These are phyloP conservation scores for Auricularia sp. DNA, from an alignment of 768 basidiomycete genomes.

Conservation along the genomic window DNA sequence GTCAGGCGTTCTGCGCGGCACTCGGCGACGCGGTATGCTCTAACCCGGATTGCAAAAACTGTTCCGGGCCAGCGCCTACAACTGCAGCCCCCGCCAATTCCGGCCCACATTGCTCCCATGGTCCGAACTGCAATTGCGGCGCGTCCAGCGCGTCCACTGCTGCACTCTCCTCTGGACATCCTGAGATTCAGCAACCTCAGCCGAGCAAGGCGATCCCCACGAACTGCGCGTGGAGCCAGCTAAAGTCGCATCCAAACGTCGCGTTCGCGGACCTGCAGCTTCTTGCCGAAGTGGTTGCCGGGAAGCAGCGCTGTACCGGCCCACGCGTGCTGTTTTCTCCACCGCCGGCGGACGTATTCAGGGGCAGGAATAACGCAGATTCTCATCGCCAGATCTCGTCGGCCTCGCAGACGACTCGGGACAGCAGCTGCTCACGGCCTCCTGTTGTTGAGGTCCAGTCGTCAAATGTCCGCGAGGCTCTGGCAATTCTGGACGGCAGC, in stretches of 20 bases:
- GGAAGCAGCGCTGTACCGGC: slow-evolving; percentile 67
- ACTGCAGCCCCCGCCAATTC: neutral
- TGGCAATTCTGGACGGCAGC: slow-evolving; percentile 54
- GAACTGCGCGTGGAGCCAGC: slow-evolving; percentile 71
- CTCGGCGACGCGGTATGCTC: slow-evolving; percentile 52
- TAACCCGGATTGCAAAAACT: slow-evolving; percentile 12
- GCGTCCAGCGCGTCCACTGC: neutral
- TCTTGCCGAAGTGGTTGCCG: slow-evolving; percentile 82
- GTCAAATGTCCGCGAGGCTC: slow-evolving; percentile 45
- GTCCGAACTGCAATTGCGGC: slow-evolving; percentile 16
- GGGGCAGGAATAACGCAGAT: neutral
- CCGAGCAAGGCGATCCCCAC: slow-evolving; percentile 18
- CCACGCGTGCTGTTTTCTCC: slow-evolving; percentile 55
- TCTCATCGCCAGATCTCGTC: slow-evolving; percentile 1
- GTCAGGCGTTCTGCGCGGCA: slow-evolving; percentile 78
- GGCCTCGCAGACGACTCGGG: neutral
- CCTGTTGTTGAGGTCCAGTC: neutral
- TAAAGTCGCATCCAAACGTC: slow-evolving; percentile 84
- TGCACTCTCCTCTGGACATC: neutral
- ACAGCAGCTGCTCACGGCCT: neutral
- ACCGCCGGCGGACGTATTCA: slow-evolving; percentile 26
- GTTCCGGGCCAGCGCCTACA: slow-evolving; percentile 1
- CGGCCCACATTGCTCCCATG: slow-evolving; percentile 17
- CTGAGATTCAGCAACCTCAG: slow-evolving; percentile 15
- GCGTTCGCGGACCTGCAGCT: slow-evolving; percentile 74